These are phyloP conservation scores for Logfia minima DNA, from an alignment of 129 eudicot genomes.

Conservation along the genomic window DNA sequence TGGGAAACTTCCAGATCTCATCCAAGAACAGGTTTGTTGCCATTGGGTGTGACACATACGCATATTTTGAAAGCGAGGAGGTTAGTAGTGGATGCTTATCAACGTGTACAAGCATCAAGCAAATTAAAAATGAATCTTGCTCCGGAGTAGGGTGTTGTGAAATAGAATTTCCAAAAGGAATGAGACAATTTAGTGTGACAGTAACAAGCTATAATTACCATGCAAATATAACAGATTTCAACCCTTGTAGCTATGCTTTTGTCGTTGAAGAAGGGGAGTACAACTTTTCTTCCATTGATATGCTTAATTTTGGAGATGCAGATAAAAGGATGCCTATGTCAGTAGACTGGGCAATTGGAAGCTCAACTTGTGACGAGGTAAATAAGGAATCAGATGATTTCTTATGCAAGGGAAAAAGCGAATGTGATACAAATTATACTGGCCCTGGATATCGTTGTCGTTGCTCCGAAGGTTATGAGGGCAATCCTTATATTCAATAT, in stretches of 20 bases:
- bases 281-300: slow-evolving; percentile 11
- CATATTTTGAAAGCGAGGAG: too few relatives aligned
- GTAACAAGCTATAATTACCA: slow-evolving; percentile 23
- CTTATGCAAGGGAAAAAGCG: too few relatives aligned
- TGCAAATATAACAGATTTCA: neutral
- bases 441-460: too few relatives aligned
- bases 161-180: slow-evolving; percentile 20
- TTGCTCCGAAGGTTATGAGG: too few relatives aligned
- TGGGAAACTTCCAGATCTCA: too few relatives aligned
- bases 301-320: neutral
- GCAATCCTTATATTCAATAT: too few relatives aligned
- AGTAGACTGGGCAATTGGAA: slow-evolving; percentile 45
- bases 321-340: slow-evolving; percentile 33
- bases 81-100: slow-evolving; percentile 22
- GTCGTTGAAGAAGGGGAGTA: slow-evolving; percentile 11
- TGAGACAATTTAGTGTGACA: neutral
- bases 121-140: slow-evolving; percentile 26
- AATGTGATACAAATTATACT: too few relatives aligned
- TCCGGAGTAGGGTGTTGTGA: slow-evolving; percentile 44
- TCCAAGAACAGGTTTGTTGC: too few relatives aligned
- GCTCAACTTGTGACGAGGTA: too few relatives aligned
- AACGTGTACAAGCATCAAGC: neutral
- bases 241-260: slow-evolving; percentile 43
- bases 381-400: too few relatives aligned
- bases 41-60: too few relatives aligned